A percentile compares a stretch with the other conserved stretches of the same genome.
Conservation (phyloP, 2,329 filamentous ascomycete genomes). For the Penicillium sp. region DNA sequence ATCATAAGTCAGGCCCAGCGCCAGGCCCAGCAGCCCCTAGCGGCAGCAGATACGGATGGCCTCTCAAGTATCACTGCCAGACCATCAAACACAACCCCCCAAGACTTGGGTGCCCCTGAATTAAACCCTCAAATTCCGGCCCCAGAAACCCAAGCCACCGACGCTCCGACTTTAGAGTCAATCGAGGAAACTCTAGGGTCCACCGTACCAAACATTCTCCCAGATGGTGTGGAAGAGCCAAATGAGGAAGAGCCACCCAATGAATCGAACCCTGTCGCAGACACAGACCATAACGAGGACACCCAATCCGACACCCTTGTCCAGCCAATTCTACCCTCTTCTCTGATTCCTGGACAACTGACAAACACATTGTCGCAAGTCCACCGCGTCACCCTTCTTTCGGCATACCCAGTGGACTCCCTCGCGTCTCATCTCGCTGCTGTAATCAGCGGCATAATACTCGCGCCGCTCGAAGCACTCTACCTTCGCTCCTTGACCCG, state of each 20-base stretch:
- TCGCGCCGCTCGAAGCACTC: conserved; percentile 41
- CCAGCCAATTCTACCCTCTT: conserved; percentile 16
- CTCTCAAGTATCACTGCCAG: conserved; percentile 21
- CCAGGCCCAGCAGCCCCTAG: conserved; percentile 13
- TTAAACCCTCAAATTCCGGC: conserved; percentile 3
- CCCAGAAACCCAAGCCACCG: conserved; percentile 5
- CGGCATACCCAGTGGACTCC: conserved; percentile 41
- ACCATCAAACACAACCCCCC: conserved; percentile 13
- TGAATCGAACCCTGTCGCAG: conserved; percentile 11
- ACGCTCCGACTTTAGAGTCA: conserved; percentile 5
- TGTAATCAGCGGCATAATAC: conserved; percentile 35
- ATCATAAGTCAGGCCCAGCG: conserved; percentile 29
- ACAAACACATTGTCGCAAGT: conserved; percentile 14
- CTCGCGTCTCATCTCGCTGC: conserved; percentile 41
- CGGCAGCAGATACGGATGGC: conserved; percentile 19
- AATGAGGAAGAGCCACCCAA: conserved; percentile 18
- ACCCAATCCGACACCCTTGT: conserved; percentile 13
- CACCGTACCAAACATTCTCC: conserved; percentile 23
- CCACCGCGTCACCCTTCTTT: conserved; percentile 43
- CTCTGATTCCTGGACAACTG: conserved; percentile 16
- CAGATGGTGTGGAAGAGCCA: conserved; percentile 32
- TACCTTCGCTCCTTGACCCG: conserved; percentile 40
- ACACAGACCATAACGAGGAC: conserved; percentile 8
- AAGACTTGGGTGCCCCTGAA: conserved; percentile 7
- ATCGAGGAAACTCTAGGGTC: conserved; percentile 9